Conservation (phyloP, 2,329 filamentous ascomycete genomes). For the Arthrobotrys iridis region DNA sequence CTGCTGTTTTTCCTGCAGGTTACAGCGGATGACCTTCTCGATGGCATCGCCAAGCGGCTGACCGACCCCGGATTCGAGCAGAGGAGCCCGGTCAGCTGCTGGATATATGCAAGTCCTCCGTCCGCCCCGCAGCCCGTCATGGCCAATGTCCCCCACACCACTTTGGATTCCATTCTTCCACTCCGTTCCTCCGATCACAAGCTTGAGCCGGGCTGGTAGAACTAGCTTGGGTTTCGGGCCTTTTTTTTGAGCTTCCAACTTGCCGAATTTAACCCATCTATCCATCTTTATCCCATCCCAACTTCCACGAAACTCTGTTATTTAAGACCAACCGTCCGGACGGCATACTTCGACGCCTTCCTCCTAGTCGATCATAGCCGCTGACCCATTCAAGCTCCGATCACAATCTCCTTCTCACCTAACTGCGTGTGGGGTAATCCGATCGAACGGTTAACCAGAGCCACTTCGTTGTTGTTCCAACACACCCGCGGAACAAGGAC, state of each 20-base stretch:
- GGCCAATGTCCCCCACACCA: conserved; percentile 27
- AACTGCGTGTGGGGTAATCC: conserved; percentile 39
- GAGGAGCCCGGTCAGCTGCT: conserved; percentile 27
- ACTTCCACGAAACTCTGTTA: conserved; percentile 25
- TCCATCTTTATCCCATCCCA: conserved; percentile 16
- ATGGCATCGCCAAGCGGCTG: conserved; percentile 31
- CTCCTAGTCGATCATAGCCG: conserved; percentile 37
- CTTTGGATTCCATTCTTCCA: conserved; percentile 44
- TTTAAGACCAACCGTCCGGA: conserved; percentile 49
- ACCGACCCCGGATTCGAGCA: conserved; percentile 35
- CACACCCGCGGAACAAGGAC: conserved; percentile 41
- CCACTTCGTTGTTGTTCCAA: conserved; percentile 28
- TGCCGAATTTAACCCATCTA: conserved; percentile 50
- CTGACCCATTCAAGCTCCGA: conserved; percentile 30
- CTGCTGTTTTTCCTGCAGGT: background rate
- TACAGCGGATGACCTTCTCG: conserved; percentile 46
- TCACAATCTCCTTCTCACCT: conserved; percentile 36
- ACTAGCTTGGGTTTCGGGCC: conserved; percentile 42
- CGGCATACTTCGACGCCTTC: conserved; percentile 34
- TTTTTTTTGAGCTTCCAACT: conserved; percentile 36
- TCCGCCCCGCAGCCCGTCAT: conserved; percentile 27
- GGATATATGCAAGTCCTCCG: conserved; percentile 32
- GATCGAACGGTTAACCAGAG: conserved; percentile 39
- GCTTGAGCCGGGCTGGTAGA: conserved; percentile 16
- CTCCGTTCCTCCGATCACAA: conserved; percentile 55